Evolutionary conservation across 1,284 basidiomycete species (phyloP).

Genomic region (Coriolopsis trogii): DNA sequence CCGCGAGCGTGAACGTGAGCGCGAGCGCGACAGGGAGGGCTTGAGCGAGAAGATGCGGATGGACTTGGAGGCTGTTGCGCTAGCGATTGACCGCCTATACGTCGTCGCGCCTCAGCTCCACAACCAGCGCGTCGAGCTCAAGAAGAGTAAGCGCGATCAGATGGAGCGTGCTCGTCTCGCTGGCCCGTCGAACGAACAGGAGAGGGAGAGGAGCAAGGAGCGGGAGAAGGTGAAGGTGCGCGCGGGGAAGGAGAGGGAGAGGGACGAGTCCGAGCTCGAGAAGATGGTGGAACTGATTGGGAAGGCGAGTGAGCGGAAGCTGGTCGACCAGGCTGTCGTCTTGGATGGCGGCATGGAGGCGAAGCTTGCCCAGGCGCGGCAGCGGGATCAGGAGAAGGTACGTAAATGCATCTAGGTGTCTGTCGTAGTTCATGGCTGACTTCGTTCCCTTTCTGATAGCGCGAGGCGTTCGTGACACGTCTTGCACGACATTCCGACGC

Average conservation of each 20-base stretch:
- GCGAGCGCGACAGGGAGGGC: conserved; percentile 14
- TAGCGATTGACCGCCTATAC: conserved; percentile 87
- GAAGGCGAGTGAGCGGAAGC: conserved; percentile 67
- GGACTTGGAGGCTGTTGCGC: conserved; percentile 82
- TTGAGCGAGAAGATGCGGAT: conserved; percentile 73
- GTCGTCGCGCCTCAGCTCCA: conserved; percentile 81
- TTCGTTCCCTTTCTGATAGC: conserved; percentile 44
- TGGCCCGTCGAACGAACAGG: conserved; percentile 33
- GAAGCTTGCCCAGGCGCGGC: conserved; percentile 51
- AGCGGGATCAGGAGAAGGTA: conserved; percentile 66
- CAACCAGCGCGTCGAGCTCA: conserved; percentile 85
- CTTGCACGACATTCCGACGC: conserved; percentile 67
- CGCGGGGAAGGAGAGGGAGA: conserved; percentile 50
- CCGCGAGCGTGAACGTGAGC: conserved; percentile 11
- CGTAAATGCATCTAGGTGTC: conserved; percentile 15
- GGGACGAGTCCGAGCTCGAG: conserved; percentile 63
- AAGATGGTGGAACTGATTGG: conserved; percentile 71
- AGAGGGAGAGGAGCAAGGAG: conserved; percentile 50
- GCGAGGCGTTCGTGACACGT: conserved; percentile 71
- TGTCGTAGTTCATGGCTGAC: conserved; percentile 3
- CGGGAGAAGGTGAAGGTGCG: conserved; percentile 30
- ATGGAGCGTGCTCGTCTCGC: conserved; percentile 61
- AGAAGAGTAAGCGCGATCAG: conserved; percentile 62
- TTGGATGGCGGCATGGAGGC: conserved; percentile 60
- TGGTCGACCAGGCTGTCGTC: conserved; percentile 69